Conservation (phyloP, 768 basidiomycete genomes). For the Aureoboletus auriporus region DNA sequence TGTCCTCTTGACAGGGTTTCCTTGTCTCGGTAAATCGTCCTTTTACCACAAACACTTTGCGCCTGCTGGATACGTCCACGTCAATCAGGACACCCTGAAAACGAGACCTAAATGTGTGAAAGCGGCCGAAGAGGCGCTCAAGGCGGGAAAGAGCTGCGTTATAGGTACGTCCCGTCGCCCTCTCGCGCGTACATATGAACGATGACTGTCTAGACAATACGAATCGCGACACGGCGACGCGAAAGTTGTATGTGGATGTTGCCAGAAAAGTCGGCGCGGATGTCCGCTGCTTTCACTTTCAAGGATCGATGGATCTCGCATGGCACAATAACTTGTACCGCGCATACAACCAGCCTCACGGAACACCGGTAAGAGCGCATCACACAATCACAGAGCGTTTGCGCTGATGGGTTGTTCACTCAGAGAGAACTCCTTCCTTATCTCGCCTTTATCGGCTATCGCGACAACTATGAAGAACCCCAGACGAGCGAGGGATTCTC, state of each 20-base stretch:
- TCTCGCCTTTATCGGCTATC: constrained; percentile 54
- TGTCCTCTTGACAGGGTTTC: constrained; percentile 59
- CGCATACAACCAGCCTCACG: constrained; percentile 52
- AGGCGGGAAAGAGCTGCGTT: constrained; percentile 61
- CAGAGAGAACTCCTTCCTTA: constrained; percentile 55
- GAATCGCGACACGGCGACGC: constrained; percentile 69
- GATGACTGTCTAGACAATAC: constrained; percentile 67
- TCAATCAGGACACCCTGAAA: constrained; percentile 83
- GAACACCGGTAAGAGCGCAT: constrained; percentile 6
- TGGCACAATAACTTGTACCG: constrained; percentile 95
- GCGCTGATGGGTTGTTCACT: constrained; percentile 29
- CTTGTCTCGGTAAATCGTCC: constrained; percentile 74
- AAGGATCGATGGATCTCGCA: constrained; percentile 73
- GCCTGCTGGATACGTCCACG: constrained; percentile 65
- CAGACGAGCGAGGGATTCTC: constrained; percentile 64
- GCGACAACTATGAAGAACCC: constrained; percentile 65
- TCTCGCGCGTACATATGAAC: not conserved
- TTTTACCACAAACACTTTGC: constrained; percentile 73
- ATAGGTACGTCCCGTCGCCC: constrained; percentile 51
- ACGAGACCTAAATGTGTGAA: constrained; percentile 74
- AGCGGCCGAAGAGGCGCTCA: constrained; percentile 52
- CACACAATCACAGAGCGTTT: not conserved
- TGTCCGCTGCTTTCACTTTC: constrained; percentile 71
- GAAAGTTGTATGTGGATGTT: constrained; percentile 67
- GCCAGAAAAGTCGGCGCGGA: constrained; percentile 53